These are phyloP conservation scores for Dendryphion nanum DNA, from an alignment of 2,329 filamentous ascomycete species.

Conservation along the genomic window DNA sequence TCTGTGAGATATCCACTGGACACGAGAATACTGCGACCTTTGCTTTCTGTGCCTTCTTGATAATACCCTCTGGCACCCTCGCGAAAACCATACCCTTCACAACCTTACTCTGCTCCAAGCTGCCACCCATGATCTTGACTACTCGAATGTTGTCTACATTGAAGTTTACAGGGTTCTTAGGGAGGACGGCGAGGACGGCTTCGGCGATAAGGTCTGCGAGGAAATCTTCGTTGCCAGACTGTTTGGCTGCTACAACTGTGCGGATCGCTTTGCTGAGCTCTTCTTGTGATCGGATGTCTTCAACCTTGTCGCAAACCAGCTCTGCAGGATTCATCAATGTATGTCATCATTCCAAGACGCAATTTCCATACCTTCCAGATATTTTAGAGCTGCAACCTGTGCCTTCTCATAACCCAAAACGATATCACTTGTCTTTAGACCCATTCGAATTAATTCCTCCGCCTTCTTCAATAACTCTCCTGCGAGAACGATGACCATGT, in stretches of 20 bases:
- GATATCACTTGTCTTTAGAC: constrained; percentile 97
- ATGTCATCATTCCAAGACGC: not conserved
- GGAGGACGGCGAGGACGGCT: constrained; percentile 78
- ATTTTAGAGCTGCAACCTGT: constrained; percentile 80
- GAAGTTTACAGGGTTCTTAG: constrained; percentile 94
- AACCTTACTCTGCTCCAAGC: constrained; percentile 88
- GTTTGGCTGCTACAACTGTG: constrained; percentile 95
- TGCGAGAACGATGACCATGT: constrained; percentile 92
- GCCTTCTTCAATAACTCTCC: constrained; percentile 96
- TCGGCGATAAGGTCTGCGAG: constrained; percentile 86
- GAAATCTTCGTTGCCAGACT: constrained; percentile 88
- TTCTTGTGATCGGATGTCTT: constrained; percentile 73
- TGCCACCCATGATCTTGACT: constrained; percentile 99
- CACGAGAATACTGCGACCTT: constrained; percentile 98
- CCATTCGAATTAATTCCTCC: constrained; percentile 94
- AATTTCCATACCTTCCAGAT: constrained; percentile 63
- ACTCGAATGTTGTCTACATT: constrained; percentile 99
- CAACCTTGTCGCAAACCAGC: constrained; percentile 85
- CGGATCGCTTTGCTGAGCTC: constrained; percentile 94
- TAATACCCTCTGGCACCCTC: constrained; percentile 81
- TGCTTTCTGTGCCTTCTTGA: constrained; percentile 89
- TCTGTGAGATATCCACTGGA: constrained; percentile 91
- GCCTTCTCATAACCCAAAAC: constrained; percentile 94
- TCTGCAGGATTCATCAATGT: constrained; percentile 48
- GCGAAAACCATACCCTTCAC: constrained; percentile 99